Evolutionary conservation across 208 protist genomes (phyloP), one percentile per base, ranked within the genome.

Genomic region (Vickermania ingenoplastis): DNA sequence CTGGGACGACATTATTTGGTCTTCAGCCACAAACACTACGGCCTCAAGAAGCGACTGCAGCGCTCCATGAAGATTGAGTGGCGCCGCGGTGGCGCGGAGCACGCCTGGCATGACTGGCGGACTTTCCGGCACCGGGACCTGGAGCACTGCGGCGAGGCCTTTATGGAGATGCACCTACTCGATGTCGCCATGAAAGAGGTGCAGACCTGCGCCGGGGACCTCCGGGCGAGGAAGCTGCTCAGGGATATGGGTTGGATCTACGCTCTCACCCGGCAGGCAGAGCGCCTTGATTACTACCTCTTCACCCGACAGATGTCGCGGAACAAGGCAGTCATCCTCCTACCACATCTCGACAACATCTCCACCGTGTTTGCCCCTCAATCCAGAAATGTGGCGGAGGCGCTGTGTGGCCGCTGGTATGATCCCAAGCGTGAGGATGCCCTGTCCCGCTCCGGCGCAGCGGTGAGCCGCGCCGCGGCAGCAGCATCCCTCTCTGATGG

Each of bases 191-290:
- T 91, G 83, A 71, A 76, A 48, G 84, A 89, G 65, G 86, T 75
- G 2, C 73, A 91, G 63, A 65, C 56, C 56, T 92, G 88, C 53
- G 71, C 58, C 36, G 36, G 36, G 11, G 88, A 94, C 63, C 82
- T 80, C 21, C 74, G 88, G 24, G 88, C 74, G 29, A 75, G 84
- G 21, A 94, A 90, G 67, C 69, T 94, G 50, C 63, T 94, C 17
- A 81, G 88, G 41, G 88, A 94, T 57, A 82, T 94, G 36, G 83
- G 83, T 27, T 94, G 88, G 88, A 85, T 94, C 62, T 94, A 80
- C 63, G 76, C 82, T 22, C 61, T 94, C 31, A 63, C 80, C 14
- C 71, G 88, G 4, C 84, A 92, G 62, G 75, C 83, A 68, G 88
- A 90, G 48, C 73, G 78, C 1, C 63, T 94, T 11, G 82, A 88